These are phyloP conservation scores for Aspergillus sp. DNA, from an alignment of 2,329 filamentous ascomycete species.

Conservation along the genomic window DNA sequence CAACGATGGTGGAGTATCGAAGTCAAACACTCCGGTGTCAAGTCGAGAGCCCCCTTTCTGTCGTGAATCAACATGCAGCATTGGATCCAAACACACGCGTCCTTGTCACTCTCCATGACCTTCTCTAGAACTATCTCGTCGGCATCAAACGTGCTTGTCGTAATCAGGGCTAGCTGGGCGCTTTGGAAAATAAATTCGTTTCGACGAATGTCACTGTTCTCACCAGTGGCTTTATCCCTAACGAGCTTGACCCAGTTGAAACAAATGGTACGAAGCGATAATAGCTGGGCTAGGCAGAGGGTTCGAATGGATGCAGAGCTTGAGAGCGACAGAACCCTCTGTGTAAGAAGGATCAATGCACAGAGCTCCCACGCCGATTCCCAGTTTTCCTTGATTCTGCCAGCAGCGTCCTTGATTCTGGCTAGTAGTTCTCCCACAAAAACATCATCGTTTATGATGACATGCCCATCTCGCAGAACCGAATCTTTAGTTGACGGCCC, in stretches of 20 bases:
- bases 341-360: conserved; percentile 41
- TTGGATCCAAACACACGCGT: conserved; percentile 37
- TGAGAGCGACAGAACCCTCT: conserved; percentile 47
- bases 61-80: conserved; percentile 42
- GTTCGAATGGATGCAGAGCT: conserved; percentile 17
- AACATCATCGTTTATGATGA: conserved; percentile 19
- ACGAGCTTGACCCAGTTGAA: conserved; percentile 44
- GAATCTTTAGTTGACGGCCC: conserved; percentile 32
- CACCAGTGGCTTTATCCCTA: conserved; percentile 22
- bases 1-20: conserved; percentile 24
- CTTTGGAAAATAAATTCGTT: conserved; percentile 32
- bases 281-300: conserved; percentile 32
- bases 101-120: conserved; percentile 24
- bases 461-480: conserved; percentile 22
- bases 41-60: conserved; percentile 11
- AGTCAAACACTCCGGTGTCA: conserved; percentile 10
- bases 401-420: conserved; percentile 31
- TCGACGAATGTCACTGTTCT: conserved; percentile 20
- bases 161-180: conserved; percentile 45
- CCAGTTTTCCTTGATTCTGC: conserved; percentile 52
- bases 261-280: conserved; percentile 31
- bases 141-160: conserved; percentile 47
- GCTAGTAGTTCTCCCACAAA: conserved; percentile 33
- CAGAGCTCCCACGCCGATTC: conserved; percentile 45
- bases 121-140: conserved; percentile 31